phyloP scores from a whole-genome alignment of 345 rosid genomes.

The Noccaea caerulescens region DNA sequence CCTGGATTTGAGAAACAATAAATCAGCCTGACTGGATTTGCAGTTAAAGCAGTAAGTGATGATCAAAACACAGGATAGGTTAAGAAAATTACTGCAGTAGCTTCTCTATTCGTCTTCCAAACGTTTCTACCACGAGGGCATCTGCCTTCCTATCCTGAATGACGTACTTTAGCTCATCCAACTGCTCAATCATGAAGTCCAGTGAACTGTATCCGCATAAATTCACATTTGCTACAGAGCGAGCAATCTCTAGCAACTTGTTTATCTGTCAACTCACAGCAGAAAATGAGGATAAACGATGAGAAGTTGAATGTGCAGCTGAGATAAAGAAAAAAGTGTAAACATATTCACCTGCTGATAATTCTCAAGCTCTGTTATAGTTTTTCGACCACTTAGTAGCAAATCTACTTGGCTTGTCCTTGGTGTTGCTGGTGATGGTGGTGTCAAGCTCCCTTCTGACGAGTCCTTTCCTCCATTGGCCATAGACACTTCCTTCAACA shows the following conservation, averaged over 20 bases:
- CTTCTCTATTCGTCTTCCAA: constrained; percentile 96
- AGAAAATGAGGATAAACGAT: constrained; percentile 6
- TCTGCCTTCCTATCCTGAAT: constrained; percentile 96
- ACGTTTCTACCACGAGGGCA: constrained; percentile 93
- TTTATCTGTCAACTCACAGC: constrained; percentile 59
- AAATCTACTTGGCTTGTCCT: constrained; percentile 78
- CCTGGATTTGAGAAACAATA: constrained; percentile 49
- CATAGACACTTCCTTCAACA: constrained; percentile 51
- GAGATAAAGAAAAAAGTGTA: constrained; percentile 16
- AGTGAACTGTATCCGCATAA: constrained; percentile 65
- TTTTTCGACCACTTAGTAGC: constrained; percentile 70
- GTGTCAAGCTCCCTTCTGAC: constrained; percentile 88
- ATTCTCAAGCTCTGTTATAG: constrained; percentile 82
- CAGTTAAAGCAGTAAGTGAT: background rate
- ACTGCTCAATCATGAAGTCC: constrained; percentile 74
- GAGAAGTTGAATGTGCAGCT: constrained; percentile 21
- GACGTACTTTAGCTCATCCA: constrained; percentile 84
- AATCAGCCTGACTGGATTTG: constrained; percentile 10
- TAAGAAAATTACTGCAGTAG: constrained; percentile 68
- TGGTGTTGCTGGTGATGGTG: constrained; percentile 82
- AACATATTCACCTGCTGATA: constrained; percentile 65
- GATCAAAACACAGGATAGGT: constrained; percentile 17
- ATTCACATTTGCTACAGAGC: constrained; percentile 73
- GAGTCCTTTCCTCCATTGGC: constrained; percentile 57
- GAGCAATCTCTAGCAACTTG: constrained; percentile 79